Evolutionary conservation across 495 filamentous ascomycete species (phyloP), one percentile per base, ranked within the genome.

Genomic region (Chaetomium tenue): DNA sequence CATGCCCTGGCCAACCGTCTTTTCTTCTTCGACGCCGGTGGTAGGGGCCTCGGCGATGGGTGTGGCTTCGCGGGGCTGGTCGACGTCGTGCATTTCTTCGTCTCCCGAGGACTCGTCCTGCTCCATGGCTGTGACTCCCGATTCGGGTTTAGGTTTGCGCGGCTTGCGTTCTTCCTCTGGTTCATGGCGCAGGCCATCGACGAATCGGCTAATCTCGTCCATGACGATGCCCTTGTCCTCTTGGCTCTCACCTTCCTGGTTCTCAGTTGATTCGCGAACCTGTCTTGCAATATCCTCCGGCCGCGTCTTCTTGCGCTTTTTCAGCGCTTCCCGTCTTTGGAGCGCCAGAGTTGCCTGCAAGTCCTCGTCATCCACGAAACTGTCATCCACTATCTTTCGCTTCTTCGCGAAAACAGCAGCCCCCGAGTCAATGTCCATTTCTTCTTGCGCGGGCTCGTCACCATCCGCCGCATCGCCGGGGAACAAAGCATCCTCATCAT

Each of bases 161-260:
- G 76, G 72, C 72, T 79, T 81, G 37, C 81, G 83, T 66, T 90
- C 88, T n/a, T 86, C 86, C 58, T 88, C 87, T 80, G 85, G n/a
- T 22, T 74, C 64, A 82, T 84, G 66, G 68, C 88, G 86, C 59
- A 98, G 75, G 67, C 91, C 91, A 22, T 91, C 88, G 28, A 98
- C 91, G 72, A 98, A 98, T 66, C 96, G 92, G 4, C 91, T 89
- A 16, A 93, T 97, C 72, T 98, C 93, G 67, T 97, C 92, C 61
- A 98, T 91, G 16, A 98, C 83, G 13, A 97, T 80, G 33, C 93
- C 93, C 18, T 83, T 84, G 28, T 86, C 87, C 64, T 88, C 81
- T 26, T 76, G 79, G 1, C 76, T 78, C 1, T 78, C 78, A 6
- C 66, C 71, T 15, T 78, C 76, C 0, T 75, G 33, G 52, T 58